Evolutionary conservation across 176 grass and related monocot species (phyloP), one percentile per base, ranked within the genome.

Genomic region (Saccharum spontaneum): DNA sequence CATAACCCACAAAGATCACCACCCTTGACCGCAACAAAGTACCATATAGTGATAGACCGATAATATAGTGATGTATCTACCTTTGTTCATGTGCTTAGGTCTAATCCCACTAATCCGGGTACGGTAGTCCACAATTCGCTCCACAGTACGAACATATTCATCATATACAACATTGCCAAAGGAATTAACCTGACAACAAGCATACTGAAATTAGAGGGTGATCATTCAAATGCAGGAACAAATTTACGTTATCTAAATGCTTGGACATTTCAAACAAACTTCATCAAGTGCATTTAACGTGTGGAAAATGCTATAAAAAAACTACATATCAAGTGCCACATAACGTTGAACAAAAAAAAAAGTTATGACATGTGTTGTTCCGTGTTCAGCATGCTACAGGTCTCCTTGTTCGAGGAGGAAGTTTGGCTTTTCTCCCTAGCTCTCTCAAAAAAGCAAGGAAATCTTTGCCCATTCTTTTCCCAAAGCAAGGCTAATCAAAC

Each of bases 61-160:
- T 34, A 90, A 17, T 75, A 7, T 66, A 74, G 15, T 75, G 40
- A 15, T 46, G 10, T 33, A 3, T 13, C 8, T 73, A 96, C 97
- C 97, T 92, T 94, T 99, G 66, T 88, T 96, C 90, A 99, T 94
- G 91, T 99, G 86, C 52, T 85, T 99, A 20, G 93, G 91, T 71
- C 93, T 87, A 74, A 99, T 99, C 31, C 97, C 97, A 91, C 97
- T 99, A 66, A 94, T 99, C 78, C 79, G 89, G 20, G 93, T 99
- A 73, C 91, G 86, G 54, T 89, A 99, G 37, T 99, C 97, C 67
- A 96, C 90, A 43, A 96, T 92, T 81, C 82, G 66, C 60, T 99
- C 97, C n/a, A 96, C 14, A 17, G 93, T 82, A 20, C 86, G 86
- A 31, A 92, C 93, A 85, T 96, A 94, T 57, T 99, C 90, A 61